Evolutionary conservation across 2,329 filamentous ascomycete genomes (phyloP).

Genomic region (Ilyonectria destructans): DNA sequence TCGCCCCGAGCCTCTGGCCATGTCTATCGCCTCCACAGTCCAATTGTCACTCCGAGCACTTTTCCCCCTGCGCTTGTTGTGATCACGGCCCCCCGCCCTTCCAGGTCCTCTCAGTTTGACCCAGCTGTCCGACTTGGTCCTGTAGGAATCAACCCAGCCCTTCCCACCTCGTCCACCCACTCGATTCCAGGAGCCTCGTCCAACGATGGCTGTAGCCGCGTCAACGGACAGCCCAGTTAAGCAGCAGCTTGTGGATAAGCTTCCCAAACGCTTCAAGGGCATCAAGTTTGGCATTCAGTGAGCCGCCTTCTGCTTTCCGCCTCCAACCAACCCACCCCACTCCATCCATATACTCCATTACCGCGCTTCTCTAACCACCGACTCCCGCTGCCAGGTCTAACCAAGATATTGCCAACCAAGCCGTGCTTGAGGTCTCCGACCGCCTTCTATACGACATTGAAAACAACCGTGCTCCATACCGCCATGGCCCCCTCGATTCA

Average conservation of each 20-base stretch:
- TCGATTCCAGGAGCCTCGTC: background rate
- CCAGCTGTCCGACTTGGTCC: background rate
- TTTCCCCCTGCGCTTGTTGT: conserved; percentile 33
- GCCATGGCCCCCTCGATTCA: conserved; percentile 89
- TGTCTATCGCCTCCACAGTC: conserved; percentile 35
- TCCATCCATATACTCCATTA: background rate
- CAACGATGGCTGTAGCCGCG: conserved; percentile 33
- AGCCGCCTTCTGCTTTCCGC: conserved; percentile 48
- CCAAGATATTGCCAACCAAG: conserved; percentile 95
- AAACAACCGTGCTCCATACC: conserved; percentile 81
- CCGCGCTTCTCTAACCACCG: background rate
- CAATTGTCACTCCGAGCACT: conserved; percentile 23
- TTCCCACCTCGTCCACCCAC: background rate
- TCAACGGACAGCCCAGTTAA: conserved; percentile 69
- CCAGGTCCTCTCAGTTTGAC: background rate
- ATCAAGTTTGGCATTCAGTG: conserved; percentile 96
- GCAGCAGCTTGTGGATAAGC: conserved; percentile 90
- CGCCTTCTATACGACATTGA: conserved; percentile 93
- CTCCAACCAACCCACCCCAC: background rate
- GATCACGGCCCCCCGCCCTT: conserved; percentile 24
- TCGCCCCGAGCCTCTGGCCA: conserved; percentile 36
- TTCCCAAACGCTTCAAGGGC: conserved; percentile 92
- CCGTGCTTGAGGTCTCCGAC: conserved; percentile 94
- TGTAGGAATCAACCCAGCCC: background rate
- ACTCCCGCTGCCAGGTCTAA: conserved; percentile 74